Evolutionary conservation across 2,329 filamentous ascomycete genomes (phyloP), one percentile per base, ranked within the genome.

Genomic region (Fusarium sp.): DNA sequence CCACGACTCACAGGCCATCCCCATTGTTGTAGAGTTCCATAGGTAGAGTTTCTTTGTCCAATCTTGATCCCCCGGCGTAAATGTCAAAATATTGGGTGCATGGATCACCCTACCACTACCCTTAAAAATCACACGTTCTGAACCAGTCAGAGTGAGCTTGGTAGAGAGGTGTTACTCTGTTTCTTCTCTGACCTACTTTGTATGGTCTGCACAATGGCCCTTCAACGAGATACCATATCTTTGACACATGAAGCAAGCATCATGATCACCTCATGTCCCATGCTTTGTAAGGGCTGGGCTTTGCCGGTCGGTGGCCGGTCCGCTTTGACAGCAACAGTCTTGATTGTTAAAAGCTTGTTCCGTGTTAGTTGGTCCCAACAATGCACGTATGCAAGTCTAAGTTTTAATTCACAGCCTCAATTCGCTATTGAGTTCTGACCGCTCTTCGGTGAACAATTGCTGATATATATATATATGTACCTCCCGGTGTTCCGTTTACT

Each of bases 111-210:
- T 70, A 56, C 52, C 59, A 58, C 45, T 65, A 22, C 47, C 48
- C 45, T 51, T 25, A 52, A 20, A 59, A 59, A 71, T 69, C 68
- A 69, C 68, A 71, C 54, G 68, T 69, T 70, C 55, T 58, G 38
- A 29, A 58, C 68, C 68, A 65, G 68, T 70, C 68, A 70, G 54
- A 62, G 32, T 34, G 20, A 27, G 47, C 44, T 46, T 34, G 55
- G 44, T 52, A 67, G 64, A 70, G 59, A 55, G 71, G 68, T 71
- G 59, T 51, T 48, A 71, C 68, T 70, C 55, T 61, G 29, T 55
- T 24, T 51, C 44, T 56, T n/a, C 49, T 46, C 58, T 53, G 44
- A 27, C 22, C 22, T 20, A n/a, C 57, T 65, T 56, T 70, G 53
- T 22, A 22, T 22, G 67, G 51, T 27, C 32, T 57, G 48, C 24